Conservation (phyloP, 768 basidiomycete genomes). For the Amylocystis lapponica region DNA sequence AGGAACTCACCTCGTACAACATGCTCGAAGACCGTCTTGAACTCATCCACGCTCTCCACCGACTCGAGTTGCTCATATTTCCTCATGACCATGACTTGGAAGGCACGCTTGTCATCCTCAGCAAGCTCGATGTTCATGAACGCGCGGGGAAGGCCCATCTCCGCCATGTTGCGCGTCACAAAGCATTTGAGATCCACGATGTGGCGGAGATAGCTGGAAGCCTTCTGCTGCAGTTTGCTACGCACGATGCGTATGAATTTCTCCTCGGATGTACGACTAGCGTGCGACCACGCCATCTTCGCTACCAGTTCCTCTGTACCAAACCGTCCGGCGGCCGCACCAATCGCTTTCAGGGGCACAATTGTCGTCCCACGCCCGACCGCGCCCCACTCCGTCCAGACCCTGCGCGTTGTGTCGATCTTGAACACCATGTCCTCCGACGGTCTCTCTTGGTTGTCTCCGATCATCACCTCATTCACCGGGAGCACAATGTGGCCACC, state of each 20-base stretch:
- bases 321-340: neutral
- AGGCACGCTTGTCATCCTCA: neutral
- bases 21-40: constrained; percentile 1
- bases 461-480: neutral
- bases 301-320: neutral
- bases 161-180: neutral
- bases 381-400: neutral
- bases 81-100: neutral
- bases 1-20: constrained; percentile 2
- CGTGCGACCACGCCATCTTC: constrained; percentile 1
- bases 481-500: neutral
- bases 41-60: neutral
- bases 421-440: neutral
- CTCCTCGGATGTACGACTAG: neutral
- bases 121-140: neutral
- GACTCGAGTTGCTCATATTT: neutral
- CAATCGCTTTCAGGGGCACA: neutral
- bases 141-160: neutral
- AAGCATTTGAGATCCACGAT: constrained; percentile 3
- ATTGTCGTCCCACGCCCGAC: constrained; percentile 3
- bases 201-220: neutral
- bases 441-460: neutral
- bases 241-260: neutral
- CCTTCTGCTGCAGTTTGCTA: neutral
- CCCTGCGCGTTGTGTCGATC: neutral